phyloP scores from a whole-genome alignment of 148 eudicot species.

The Gaultheria prostrata region DNA sequence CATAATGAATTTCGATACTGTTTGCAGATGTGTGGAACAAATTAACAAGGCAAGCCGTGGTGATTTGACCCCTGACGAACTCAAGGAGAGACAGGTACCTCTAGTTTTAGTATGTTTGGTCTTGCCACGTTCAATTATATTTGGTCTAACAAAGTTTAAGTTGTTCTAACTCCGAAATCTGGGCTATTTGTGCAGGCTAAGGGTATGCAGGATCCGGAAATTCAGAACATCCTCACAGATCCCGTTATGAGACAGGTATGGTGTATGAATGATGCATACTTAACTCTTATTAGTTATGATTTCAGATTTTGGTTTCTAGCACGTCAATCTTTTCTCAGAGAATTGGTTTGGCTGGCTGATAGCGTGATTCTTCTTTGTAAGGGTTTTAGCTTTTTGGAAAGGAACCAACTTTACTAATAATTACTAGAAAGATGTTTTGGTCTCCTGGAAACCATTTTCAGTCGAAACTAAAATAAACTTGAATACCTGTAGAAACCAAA shows the following conservation, averaged over 20 bases:
- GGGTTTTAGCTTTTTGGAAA: background rate
- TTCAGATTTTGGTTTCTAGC: background rate
- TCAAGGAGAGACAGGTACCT: constrained; percentile 93
- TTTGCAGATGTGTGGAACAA: constrained; percentile 73
- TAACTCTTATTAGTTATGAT: background rate
- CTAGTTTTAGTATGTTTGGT: background rate
- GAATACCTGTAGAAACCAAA: background rate
- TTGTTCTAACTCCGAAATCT: background rate
- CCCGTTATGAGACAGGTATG: constrained; percentile 98
- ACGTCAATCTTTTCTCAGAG: background rate
- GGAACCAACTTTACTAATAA: background rate
- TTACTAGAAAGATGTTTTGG: background rate
- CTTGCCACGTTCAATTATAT: background rate
- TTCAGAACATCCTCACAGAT: constrained; percentile 86
- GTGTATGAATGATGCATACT: background rate
- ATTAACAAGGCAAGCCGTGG: constrained; percentile 92
- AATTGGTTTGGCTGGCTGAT: background rate
- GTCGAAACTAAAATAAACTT: background rate
- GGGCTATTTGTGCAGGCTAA: constrained; percentile 52
- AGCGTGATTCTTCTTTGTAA: background rate
- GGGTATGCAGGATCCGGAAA: constrained; percentile 98
- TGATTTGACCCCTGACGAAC: constrained; percentile 83
- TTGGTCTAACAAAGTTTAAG: background rate
- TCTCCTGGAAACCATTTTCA: background rate
- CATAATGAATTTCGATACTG: background rate